Base-by-base conservation (phyloP, 805 yeast species). In the Candida khao-thaluensis region DNA sequence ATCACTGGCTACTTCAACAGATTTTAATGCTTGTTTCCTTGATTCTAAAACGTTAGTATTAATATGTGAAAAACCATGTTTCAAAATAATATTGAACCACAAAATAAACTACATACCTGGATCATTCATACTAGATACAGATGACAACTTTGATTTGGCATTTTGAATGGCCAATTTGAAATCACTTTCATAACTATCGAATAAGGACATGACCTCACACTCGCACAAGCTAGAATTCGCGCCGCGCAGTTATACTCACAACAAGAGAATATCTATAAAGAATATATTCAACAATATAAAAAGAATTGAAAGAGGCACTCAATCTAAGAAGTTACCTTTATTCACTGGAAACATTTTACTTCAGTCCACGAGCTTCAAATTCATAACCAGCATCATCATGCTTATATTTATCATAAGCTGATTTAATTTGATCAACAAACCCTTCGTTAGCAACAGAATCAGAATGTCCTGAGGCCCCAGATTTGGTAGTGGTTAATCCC, bases 101-200 rank as follows among this genome's bases (percentile, higher is more conserved):
- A 16, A 24, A n/a, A 2, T 17, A 12, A 3, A 12, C 28, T 22
- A 47, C 50, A 41, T 47, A 47, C 50, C 43, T 15, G 44, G 11
- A 27, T 41, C 44, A 16, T 17, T 33, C 10, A 35, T 23, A 3
- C 47, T 34, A 6, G 43, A 20, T 5, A 74, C 70, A 8, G 75
- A 62, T 9, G 80, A 71, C 45, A 86, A 64, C 53, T 81, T 82
- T 50, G 81, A 77, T 49, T 74, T 76, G 23, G 88, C 82, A 48
- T 86, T 95, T 37, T 77, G 77, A 45, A 74, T 71, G 2, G 89
- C 79, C 45, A 84, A 71, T 54, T 81, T 79, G 60, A 80, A 79
- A 54, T 87, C 95, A 2, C 81, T 57, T 51, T 84, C 90, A 58
- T 83, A 83, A 25, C 76, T 73, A 17, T 69, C 63, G 54, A 83